A percentile compares a stretch with the other conserved stretches of the same genome.
Evolutionary conservation across 1,139 yeast genomes (phyloP).

Genomic region (Kluyveromyces sp.): DNA sequence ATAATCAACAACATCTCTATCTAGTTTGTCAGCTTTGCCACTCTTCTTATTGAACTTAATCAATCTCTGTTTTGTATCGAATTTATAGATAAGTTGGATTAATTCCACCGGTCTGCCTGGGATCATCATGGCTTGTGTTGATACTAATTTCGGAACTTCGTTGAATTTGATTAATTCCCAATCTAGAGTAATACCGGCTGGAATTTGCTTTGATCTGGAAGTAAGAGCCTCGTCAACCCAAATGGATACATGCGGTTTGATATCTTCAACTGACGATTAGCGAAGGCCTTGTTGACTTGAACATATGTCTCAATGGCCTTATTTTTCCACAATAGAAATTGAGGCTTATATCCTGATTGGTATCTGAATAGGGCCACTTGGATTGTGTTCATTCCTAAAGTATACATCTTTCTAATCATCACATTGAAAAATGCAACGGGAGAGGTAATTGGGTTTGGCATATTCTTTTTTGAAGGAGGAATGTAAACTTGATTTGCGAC

Average conservation of each 20-base stretch:
- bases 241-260: conserved; percentile 42
- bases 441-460: conserved; percentile 37
- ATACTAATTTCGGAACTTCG: conserved; percentile 61
- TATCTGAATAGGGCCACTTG: conserved; percentile 58
- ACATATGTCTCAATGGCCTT: conserved; percentile 60
- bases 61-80: conserved; percentile 66
- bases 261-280: conserved; percentile 38
- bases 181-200: conserved; percentile 49
- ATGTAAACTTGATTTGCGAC: conserved; percentile 41
- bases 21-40: conserved; percentile 40
- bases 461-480: conserved; percentile 40
- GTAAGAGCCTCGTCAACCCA: conserved; percentile 57
- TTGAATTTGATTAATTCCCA: conserved; percentile 76
- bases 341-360: conserved; percentile 56
- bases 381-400: conserved; percentile 53
- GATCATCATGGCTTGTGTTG: conserved; percentile 61
- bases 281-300: conserved; percentile 61
- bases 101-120: conserved; percentile 53
- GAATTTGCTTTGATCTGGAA: conserved; percentile 46
- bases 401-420: conserved; percentile 43
- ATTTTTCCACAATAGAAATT: conserved; percentile 65
- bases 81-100: conserved; percentile 70
- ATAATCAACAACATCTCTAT: conserved; percentile 62
- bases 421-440: conserved; percentile 38
- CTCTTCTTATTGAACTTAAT: conserved; percentile 41